These are phyloP conservation scores for Malbranchea cinnamomea DNA, from an alignment of 2,329 filamentous ascomycete genomes.

Conservation along the genomic window DNA sequence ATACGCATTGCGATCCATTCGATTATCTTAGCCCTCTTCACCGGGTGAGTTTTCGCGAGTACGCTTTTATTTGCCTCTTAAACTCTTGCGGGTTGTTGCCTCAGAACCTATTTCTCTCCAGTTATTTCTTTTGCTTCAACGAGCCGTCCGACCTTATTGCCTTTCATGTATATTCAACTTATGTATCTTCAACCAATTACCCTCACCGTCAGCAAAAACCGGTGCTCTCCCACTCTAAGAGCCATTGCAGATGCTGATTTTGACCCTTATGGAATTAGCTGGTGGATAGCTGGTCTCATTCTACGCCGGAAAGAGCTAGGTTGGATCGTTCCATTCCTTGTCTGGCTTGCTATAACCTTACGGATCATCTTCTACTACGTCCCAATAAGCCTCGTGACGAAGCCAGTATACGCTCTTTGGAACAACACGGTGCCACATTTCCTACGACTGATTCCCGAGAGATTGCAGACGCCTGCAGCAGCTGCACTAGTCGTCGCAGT, in stretches of 20 bases:
- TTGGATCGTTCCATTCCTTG: constrained; percentile 71
- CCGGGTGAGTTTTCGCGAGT: constrained; percentile 37
- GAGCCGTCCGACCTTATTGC: no score
- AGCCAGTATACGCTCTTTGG: constrained; percentile 55
- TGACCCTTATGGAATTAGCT: constrained; percentile 36
- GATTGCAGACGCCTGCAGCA: constrained; percentile 47
- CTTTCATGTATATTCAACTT: no score
- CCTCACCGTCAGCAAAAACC: no score
- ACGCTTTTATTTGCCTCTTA: no score
- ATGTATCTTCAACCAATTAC: no score
- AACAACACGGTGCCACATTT: constrained; percentile 45
- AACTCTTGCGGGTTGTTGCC: no score
- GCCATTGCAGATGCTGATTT: no score
- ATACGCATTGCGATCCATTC: constrained; percentile 31
- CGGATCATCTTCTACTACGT: constrained; percentile 62
- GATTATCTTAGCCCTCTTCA: constrained; percentile 35
- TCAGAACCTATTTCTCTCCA: no score
- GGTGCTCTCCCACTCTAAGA: no score
- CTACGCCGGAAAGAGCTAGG: constrained; percentile 58
- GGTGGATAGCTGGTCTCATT: constrained; percentile 65
- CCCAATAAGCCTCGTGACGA: constrained; percentile 50
- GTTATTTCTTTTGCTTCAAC: no score
- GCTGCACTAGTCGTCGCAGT: constrained; percentile 51
- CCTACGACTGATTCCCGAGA: constrained; percentile 50
- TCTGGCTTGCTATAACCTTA: constrained; percentile 61